Evolutionary conservation across 306 rosid species (phyloP).

Genomic region (Cyamopsis tetragonoloba): DNA sequence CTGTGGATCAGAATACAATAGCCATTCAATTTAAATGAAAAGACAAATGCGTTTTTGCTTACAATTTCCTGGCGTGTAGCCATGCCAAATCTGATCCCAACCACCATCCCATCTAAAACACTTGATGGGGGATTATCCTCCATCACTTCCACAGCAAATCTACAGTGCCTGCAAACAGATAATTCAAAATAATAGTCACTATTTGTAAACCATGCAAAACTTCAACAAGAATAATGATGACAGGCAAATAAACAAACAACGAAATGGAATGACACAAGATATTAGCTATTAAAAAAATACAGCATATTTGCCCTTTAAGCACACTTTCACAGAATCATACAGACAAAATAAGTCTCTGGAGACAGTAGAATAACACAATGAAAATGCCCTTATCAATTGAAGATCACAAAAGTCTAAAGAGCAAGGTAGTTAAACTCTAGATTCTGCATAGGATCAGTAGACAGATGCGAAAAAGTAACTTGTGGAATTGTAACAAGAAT

Average conservation of each 20-base stretch:
- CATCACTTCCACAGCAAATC: conserved; percentile 37
- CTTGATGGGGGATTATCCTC: conserved; percentile 49
- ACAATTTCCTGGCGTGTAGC: conserved; percentile 77
- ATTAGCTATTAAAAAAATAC: not conserved
- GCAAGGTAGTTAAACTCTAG: no score
- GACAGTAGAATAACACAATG: not conserved
- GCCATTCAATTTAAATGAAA: not conserved
- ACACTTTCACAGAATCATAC: not conserved
- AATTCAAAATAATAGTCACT: not conserved
- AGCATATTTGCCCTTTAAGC: not conserved
- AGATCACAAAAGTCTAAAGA: not conserved
- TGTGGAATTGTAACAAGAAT: no score
- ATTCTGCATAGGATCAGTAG: no score
- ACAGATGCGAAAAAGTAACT: no score
- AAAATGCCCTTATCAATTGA: not conserved
- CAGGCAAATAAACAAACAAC: not conserved
- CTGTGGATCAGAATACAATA: not conserved
- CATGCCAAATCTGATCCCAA: conserved; percentile 62
- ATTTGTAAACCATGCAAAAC: not conserved
- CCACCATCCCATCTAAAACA: conserved; percentile 53
- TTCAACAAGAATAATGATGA: not conserved
- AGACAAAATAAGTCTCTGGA: not conserved
- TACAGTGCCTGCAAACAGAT: conserved; percentile 31
- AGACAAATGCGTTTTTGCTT: conserved; percentile 32
- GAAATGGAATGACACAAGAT: not conserved